phyloP scores from a whole-genome alignment of 257 asterid species.

The Scutellaria barbata region DNA sequence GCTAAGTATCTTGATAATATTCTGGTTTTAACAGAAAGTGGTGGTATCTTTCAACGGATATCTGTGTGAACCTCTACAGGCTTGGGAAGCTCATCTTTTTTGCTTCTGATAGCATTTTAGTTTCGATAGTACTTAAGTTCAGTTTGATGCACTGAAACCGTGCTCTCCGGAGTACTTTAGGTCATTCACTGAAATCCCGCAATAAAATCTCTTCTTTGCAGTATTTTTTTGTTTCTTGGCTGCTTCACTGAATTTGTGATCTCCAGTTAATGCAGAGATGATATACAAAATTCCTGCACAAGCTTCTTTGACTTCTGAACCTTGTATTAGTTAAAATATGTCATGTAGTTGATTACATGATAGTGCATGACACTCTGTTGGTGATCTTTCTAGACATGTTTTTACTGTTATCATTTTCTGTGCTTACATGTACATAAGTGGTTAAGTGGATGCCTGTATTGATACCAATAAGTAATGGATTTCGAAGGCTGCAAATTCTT shows the following conservation, averaged over 20 bases:
- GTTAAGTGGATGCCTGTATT: not conserved
- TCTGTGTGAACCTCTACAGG: not conserved
- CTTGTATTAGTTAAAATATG: not conserved
- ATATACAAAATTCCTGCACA: not conserved
- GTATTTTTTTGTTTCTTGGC: not conserved
- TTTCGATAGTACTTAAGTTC: not conserved
- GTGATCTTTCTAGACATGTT: not conserved
- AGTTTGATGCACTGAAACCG: not conserved
- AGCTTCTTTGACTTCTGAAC: conserved; percentile 3
- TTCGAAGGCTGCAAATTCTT: not conserved
- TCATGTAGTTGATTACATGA: conserved; percentile 6
- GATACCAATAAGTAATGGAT: conserved; percentile 1
- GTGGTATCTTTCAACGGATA: not conserved
- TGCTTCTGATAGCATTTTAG: not conserved
- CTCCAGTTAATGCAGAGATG: not conserved
- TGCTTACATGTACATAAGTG: not conserved
- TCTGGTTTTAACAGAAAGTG: not conserved
- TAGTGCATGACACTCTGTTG: conserved; percentile 17
- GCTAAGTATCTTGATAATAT: conserved; percentile 2
- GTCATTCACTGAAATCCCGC: not conserved
- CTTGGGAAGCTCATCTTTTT: not conserved
- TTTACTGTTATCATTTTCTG: not conserved
- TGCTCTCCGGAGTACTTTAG: not conserved
- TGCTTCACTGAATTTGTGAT: not conserved
- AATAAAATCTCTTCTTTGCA: not conserved